Evolutionary conservation across 1,284 basidiomycete species (phyloP).

Genomic region (Cutaneotrichosporon cavernicola): DNA sequence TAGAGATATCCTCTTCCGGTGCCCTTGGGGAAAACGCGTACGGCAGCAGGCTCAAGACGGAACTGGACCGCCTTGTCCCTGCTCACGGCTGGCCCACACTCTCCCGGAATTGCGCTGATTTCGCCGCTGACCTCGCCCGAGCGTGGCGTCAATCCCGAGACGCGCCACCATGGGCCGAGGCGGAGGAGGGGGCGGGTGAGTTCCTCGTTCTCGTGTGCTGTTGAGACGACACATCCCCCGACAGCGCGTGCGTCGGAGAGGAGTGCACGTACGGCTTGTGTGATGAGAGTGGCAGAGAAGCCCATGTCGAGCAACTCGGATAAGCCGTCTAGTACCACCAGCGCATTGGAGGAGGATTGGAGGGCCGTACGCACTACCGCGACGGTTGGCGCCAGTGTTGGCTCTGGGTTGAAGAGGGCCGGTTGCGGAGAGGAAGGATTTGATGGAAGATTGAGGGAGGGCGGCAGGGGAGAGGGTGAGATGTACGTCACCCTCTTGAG

Average conservation of each 20-base stretch:
- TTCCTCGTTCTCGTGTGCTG: conserved; percentile 32
- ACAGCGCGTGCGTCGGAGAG: conserved; percentile 22
- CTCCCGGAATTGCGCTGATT: conserved; percentile 18
- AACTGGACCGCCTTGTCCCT: conserved; percentile 47
- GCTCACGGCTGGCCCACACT: neutral
- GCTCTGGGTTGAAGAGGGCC: conserved; percentile 30
- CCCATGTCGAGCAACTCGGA: conserved; percentile 40
- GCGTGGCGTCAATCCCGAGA: conserved; percentile 42
- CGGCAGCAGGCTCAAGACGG: conserved; percentile 44
- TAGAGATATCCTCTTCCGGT: conserved; percentile 52
- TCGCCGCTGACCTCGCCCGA: conserved; percentile 51
- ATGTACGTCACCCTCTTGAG: conserved; percentile 31
- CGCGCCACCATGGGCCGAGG: conserved; percentile 46
- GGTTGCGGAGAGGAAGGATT: conserved; percentile 13
- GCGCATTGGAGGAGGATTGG: neutral
- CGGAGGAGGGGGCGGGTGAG: conserved; percentile 37
- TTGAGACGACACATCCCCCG: conserved; percentile 32
- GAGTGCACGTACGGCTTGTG: conserved; percentile 41
- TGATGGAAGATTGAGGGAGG: conserved; percentile 29
- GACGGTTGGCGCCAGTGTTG: conserved; percentile 34
- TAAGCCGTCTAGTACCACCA: conserved; percentile 49
- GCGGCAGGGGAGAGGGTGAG: conserved; percentile 35
- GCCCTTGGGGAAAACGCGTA: conserved; percentile 52
- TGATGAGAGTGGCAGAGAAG: conserved; percentile 28
- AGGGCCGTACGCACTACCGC: conserved; percentile 17